phyloP scores from a whole-genome alignment of 2,329 filamentous ascomycete species.

The Allantophomopsis lycopodina region DNA sequence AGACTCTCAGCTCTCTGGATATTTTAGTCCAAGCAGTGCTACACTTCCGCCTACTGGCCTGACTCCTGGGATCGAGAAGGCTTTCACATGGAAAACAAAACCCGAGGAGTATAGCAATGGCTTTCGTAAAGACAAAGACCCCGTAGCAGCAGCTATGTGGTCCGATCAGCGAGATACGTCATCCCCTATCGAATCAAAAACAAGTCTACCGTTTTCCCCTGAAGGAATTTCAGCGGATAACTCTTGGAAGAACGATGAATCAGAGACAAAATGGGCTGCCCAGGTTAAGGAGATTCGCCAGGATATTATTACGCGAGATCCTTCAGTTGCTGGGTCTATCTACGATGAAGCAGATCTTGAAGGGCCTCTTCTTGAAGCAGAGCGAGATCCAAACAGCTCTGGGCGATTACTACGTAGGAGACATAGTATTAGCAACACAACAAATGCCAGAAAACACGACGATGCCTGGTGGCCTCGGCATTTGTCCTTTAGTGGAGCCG shows the following conservation, averaged over 20 bases:
- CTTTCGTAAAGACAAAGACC: constrained; percentile 9
- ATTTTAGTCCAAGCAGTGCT: constrained; percentile 11
- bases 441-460: constrained; percentile 22
- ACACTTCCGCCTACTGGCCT: constrained; percentile 5
- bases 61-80: constrained; percentile 22
- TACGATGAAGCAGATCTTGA: constrained; percentile 45
- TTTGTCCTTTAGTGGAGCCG: constrained; percentile 62
- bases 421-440: constrained; percentile 34
- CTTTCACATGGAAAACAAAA: constrained; percentile 51
- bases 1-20: constrained; percentile 7
- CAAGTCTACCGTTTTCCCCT: constrained; percentile 1
- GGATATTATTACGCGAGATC: constrained; percentile 26
- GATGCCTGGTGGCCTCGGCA: constrained; percentile 57
- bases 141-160: constrained; percentile 1
- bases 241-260: constrained; percentile 7
- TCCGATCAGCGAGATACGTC: constrained; percentile 3
- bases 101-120: constrained; percentile 40
- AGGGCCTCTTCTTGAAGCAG: constrained; percentile 33
- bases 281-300: constrained; percentile 28
- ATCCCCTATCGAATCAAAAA: constrained; percentile 3
- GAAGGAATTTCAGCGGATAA: constrained; percentile 4
- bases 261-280: constrained; percentile 14
- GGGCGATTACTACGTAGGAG: constrained; percentile 45
- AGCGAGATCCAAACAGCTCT: constrained; percentile 27
- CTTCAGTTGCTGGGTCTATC: constrained; percentile 44